Base-by-base conservation (phyloP, 805 yeast genomes). In the Kodamaea fukazawae region DNA sequence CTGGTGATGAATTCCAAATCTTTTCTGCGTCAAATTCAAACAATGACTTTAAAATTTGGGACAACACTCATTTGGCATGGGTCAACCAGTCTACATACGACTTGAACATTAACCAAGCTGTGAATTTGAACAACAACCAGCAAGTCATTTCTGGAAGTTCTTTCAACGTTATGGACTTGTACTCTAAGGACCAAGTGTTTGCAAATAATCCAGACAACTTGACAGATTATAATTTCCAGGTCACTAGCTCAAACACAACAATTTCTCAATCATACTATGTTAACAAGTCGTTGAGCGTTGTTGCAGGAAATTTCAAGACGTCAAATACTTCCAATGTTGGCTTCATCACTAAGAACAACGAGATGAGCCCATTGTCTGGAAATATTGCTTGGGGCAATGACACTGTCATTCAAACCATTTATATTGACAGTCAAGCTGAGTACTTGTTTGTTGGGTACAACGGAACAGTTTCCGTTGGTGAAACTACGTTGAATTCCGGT, bases 271-370 rank as follows among this genome's bases (percentile, higher is more conserved):
- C 78, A 1, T 57, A 58, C 36, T 73, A 67, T 40, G 54, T 76
- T 23, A 82, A 85, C 54, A 63, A 64, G 9, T 55, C 80, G 0
- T 44, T 72, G 8, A 62, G 80, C 29, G 73, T 76, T 0, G 59
- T 84, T 35, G 89, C 86, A 7, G 93, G 91, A 14, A 57, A 63
- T 3, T 80, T 82, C 51, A 55, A 51, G 7, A 67, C 69, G 6
- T 32, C 39, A 6, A 33, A 38, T 16, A 43, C 49, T 3, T 32
- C 43, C 8, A 60, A 65, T 32, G 43, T 68, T n/a, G 70, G 62
- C 0, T 51, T 69, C 34, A 32, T 73, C 4, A 44, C 45, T 11
- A 51, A 50, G 29, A 23, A 40, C 11, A 37, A 43, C 15, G 36
- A 34, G 4, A 51, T 58, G 32, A 32, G 49, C 2, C 40, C 60